Evolutionary conservation across 345 rosid genomes (phyloP).

Genomic region (Eucalyptus sp.): DNA sequence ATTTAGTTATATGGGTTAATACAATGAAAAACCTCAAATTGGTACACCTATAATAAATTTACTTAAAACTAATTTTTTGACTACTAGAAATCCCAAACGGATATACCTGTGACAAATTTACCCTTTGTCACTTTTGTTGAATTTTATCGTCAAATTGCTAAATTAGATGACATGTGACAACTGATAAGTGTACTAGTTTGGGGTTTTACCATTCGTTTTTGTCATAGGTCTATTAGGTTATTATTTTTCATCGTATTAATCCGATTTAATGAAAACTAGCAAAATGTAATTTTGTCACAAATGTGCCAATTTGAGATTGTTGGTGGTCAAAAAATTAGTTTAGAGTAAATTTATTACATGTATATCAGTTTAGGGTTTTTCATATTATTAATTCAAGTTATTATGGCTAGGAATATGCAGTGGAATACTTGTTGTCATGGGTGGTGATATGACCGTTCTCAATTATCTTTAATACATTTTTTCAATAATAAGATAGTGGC

Average conservation of each 20-base stretch:
- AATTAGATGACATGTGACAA: accelerated
- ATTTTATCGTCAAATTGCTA: no score
- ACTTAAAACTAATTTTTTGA: no score
- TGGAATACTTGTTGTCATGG: background rate
- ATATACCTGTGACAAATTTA: accelerated
- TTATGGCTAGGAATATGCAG: background rate
- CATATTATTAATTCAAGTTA: background rate
- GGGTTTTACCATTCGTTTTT: accelerated
- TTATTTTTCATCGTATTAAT: no score
- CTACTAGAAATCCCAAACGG: accelerated
- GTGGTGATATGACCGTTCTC: background rate
- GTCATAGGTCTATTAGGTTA: no score
- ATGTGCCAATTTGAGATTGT: accelerated
- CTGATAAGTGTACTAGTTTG: accelerated
- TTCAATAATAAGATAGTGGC: background rate
- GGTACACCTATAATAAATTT: accelerated
- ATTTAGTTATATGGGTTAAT: background rate
- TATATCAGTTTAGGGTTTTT: accelerated
- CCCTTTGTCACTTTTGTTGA: accelerated
- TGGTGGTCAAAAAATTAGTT: no score
- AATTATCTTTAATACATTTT: background rate
- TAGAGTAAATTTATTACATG: accelerated
- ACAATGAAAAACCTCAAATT: no score
- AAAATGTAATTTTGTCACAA: no score
- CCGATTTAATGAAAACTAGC: accelerated